A percentile compares a stretch with the other conserved stretches of the same genome.
Conservation (phyloP, 106 monocot genomes). For the Dendrobium chrysotoxum region DNA sequence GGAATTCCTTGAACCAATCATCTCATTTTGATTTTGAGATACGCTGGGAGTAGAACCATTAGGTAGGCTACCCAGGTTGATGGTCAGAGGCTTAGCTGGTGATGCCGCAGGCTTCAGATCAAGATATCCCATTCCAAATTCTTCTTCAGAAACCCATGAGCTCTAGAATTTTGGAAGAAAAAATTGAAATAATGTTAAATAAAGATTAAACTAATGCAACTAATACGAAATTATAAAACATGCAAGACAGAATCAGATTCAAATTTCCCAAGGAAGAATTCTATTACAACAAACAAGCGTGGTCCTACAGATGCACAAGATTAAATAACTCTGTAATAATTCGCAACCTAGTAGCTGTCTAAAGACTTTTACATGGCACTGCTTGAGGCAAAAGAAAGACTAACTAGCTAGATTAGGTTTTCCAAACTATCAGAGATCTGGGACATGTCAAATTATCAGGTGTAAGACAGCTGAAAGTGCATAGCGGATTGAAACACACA, state of each 20-base stretch:
- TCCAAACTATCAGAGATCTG: background rate
- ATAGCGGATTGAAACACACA: background rate
- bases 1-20: conserved; percentile 18
- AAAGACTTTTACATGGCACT: background rate
- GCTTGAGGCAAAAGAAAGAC: background rate
- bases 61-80: conserved; percentile 19
- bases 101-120: conserved; percentile 57
- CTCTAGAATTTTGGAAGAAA: conserved; percentile 35
- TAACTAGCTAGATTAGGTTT: background rate
- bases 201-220: background rate
- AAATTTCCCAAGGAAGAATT: background rate
- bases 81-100: conserved; percentile 34
- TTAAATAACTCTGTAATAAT: background rate
- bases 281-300: background rate
- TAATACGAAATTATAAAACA: background rate
- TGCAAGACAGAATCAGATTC: background rate
- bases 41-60: conserved; percentile 16
- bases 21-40: conserved; percentile 21
- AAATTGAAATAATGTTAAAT: conserved; percentile 3
- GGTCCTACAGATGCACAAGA: background rate
- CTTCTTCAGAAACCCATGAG: conserved; percentile 95
- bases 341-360: background rate
- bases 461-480: background rate
- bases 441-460: background rate
- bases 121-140: conserved; percentile 84